Percentiles rank a stretch among this genome's conserved stretches.
phyloP scores from a whole-genome alignment of 1,139 yeast species.

The Lodderomyces metapsilosis region DNA sequence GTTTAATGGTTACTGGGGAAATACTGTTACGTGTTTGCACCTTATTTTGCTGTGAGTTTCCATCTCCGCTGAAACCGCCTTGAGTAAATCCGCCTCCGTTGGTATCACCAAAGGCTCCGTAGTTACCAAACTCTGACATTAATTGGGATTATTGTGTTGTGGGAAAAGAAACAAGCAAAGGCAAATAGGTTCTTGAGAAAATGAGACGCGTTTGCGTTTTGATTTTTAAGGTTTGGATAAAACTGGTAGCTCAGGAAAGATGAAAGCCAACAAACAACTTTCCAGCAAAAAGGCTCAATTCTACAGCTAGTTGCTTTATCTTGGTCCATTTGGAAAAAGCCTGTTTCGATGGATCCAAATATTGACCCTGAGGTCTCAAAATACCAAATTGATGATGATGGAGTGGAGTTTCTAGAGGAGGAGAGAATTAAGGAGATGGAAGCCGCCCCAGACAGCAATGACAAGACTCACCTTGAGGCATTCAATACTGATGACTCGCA shows the following conservation, averaged over 20 bases:
- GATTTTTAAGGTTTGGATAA: too few relatives aligned
- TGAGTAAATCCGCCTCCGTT: slow-evolving; percentile 30
- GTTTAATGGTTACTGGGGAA: slow-evolving; percentile 84
- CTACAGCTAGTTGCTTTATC: too few relatives aligned
- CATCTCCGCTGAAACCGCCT: slow-evolving; percentile 30
- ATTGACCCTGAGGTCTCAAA: slow-evolving; percentile 13
- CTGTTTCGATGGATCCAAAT: slow-evolving; percentile 19
- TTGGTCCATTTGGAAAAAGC: too few relatives aligned
- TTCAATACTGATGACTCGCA: slow-evolving; percentile 1
- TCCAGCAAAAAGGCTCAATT: too few relatives aligned
- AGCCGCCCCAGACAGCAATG: not conserved
- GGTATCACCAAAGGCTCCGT: slow-evolving; percentile 22
- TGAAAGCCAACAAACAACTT: too few relatives aligned
- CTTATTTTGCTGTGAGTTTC: slow-evolving; percentile 21
- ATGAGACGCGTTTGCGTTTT: slow-evolving; percentile 4
- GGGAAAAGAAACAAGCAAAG: not conserved
- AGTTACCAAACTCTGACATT: slow-evolving; percentile 23
- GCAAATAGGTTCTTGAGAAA: too few relatives aligned
- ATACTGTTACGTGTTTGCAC: slow-evolving; percentile 44
- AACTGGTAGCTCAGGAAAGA: too few relatives aligned
- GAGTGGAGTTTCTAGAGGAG: not conserved
- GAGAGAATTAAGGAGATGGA: not conserved
- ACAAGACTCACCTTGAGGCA: too few relatives aligned
- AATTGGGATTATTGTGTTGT: not conserved
- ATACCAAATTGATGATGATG: not conserved